Conservation (phyloP, 139 green algal species). For the Yamagishiella unicocca region DNA sequence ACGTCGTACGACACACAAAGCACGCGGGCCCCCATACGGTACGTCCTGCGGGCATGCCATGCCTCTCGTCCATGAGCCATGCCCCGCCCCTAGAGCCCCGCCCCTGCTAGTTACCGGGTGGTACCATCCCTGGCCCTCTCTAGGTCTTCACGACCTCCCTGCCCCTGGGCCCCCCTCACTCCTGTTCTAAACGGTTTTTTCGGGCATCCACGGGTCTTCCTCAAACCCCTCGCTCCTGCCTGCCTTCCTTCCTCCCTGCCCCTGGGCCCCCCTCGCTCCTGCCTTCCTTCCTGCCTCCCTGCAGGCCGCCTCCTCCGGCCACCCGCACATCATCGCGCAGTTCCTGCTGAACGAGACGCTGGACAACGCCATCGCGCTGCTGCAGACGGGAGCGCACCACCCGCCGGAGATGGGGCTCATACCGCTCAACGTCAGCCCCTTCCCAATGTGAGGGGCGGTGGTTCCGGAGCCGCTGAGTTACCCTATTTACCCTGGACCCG, state of each 20-base stretch:
- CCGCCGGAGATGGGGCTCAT: slow-evolving; percentile 45
- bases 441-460: slow-evolving; percentile 18
- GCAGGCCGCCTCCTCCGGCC: not conserved
- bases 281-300: too few species aligned
- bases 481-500: too few species aligned
- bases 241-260: too few species aligned
- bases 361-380: slow-evolving; percentile 10
- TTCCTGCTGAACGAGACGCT: slow-evolving; percentile 32
- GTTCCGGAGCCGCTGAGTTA: too few species aligned
- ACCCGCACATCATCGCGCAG: slow-evolving; percentile 48
- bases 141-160: not conserved
- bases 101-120: not conserved
- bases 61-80: too few species aligned
- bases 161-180: not conserved
- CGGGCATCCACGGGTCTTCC: too few species aligned
- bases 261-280: too few species aligned
- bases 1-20: too few species aligned
- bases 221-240: too few species aligned
- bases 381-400: slow-evolving; percentile 2
- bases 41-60: too few species aligned
- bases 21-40: too few species aligned
- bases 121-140: not conserved
- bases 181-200: too few species aligned
- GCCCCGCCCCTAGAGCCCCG: not conserved
- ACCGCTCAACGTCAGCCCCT: slow-evolving; percentile 20